Evolutionary conservation across 257 asterid genomes (phyloP).

Genomic region (Nicotiana attenuata): DNA sequence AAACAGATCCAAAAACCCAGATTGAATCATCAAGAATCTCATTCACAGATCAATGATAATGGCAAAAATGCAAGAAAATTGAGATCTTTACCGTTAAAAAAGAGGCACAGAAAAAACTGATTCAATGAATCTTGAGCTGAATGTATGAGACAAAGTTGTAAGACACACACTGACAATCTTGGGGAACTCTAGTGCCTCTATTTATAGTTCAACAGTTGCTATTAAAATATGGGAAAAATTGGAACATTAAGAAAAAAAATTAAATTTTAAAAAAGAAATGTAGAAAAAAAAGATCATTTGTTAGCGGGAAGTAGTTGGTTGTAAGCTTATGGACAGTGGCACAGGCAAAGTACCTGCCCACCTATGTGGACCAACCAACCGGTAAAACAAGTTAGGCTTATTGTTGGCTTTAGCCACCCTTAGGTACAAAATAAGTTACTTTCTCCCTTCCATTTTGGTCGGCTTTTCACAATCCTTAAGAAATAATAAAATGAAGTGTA

Average conservation of each 20-base stretch:
- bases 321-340: background rate
- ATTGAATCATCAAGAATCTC: constrained; percentile 25
- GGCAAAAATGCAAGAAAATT: constrained; percentile 7
- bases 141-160: background rate
- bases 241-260: background rate
- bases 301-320: constrained; percentile 15
- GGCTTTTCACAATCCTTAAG: too few species aligned
- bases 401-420: background rate
- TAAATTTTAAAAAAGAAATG: background rate
- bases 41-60: background rate
- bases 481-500: too few species aligned
- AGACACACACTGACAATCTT: constrained; percentile 14
- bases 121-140: constrained; percentile 2
- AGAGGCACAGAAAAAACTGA: background rate
- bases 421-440: background rate
- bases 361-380: constrained; percentile 22
- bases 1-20: constrained; percentile 30
- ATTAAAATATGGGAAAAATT: background rate
- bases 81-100: constrained; percentile 38
- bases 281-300: background rate
- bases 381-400: constrained; percentile 24
- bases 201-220: constrained; percentile 36
- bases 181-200: constrained; percentile 2
- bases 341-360: constrained; percentile 10
- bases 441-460: too few species aligned